Conservation (phyloP, 1,139 yeast genomes). For the Yamadazyma trypodendri region DNA sequence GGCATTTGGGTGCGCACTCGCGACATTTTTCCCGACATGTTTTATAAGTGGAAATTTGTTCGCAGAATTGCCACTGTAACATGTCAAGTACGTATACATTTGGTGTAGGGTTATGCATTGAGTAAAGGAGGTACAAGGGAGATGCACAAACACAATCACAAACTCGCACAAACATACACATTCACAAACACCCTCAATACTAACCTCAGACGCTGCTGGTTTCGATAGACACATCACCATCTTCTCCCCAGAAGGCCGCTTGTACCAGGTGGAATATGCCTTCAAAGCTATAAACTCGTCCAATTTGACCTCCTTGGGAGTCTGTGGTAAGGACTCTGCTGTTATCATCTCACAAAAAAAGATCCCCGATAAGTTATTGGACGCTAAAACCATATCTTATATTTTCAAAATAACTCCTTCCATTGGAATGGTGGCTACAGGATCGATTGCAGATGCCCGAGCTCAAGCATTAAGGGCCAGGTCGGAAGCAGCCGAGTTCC, state of each 20-base stretch:
- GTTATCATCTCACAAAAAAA: constrained; percentile 92
- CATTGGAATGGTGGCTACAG: constrained; percentile 91
- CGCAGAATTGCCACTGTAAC: constrained; percentile 3
- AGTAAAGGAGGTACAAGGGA: no score
- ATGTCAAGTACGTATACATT: constrained; percentile 18
- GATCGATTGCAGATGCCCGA: constrained; percentile 95
- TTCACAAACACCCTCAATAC: constrained; percentile 9
- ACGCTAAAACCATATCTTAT: constrained; percentile 80
- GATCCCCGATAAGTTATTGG: constrained; percentile 91
- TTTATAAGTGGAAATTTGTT: no score
- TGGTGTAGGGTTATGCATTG: no score
- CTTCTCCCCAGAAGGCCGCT: constrained; percentile 97
- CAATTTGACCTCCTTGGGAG: constrained; percentile 84
- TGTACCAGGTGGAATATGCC: constrained; percentile 96
- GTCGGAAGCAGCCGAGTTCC: constrained; percentile 90
- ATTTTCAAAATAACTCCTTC: constrained; percentile 78
- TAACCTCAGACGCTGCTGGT: constrained; percentile 67
- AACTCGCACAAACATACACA: neutral
- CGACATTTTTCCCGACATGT: no score
- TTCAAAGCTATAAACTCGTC: constrained; percentile 95
- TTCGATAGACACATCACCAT: constrained; percentile 98
- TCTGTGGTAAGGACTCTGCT: constrained; percentile 85
- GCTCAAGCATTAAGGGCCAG: constrained; percentile 88
- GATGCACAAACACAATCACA: neutral
- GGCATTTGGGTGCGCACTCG: no score